phyloP scores from a whole-genome alignment of 352 stramenopile species.

The Plasmopara halstedii region DNA sequence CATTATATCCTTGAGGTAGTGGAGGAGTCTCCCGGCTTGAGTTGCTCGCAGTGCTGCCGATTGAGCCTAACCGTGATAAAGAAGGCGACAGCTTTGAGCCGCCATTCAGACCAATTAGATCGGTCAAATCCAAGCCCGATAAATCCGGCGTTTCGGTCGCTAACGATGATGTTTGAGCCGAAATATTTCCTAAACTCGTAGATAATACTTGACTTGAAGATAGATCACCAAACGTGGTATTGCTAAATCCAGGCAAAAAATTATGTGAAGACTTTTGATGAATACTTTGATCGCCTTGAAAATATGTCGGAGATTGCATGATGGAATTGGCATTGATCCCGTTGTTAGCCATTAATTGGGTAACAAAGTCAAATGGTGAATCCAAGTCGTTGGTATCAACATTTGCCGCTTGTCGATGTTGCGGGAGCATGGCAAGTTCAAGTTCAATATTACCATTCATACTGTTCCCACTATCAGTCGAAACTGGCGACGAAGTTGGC shows the following conservation, averaged over 20 bases:
- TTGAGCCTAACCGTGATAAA: constrained; percentile 24
- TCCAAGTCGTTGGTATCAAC: constrained; percentile 5
- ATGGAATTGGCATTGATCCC: constrained; percentile 15
- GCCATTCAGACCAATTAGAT: constrained; percentile 15
- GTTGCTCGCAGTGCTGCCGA: constrained; percentile 20
- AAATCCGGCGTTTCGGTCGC: constrained; percentile 5
- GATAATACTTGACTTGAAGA: constrained; percentile 2
- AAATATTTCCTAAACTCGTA: constrained; percentile 5
- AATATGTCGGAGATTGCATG: constrained; percentile 2
- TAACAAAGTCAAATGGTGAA: constrained; percentile 21
- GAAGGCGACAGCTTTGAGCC: constrained; percentile 11
- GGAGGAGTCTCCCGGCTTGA: constrained; percentile 14
- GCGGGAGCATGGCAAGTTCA: constrained; percentile 16
- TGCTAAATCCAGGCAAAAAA: constrained; percentile 14
- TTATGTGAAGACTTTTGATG: constrained; percentile 5
- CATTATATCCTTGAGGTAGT: constrained; percentile 18
- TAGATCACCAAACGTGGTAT: constrained; percentile 12
- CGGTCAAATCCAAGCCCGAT: constrained; percentile 17
- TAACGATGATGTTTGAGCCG: constrained; percentile 8
- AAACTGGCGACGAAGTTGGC: background rate
- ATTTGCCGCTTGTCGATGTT: constrained; percentile 15
- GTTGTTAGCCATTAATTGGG: constrained; percentile 24
- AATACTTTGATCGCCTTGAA: constrained; percentile 12
- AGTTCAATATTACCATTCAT: constrained; percentile 13
- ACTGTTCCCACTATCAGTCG: constrained; percentile 8